Base-by-base conservation (phyloP, 1,139 yeast genomes). In the Nakaseomyces uthaithaninus region DNA sequence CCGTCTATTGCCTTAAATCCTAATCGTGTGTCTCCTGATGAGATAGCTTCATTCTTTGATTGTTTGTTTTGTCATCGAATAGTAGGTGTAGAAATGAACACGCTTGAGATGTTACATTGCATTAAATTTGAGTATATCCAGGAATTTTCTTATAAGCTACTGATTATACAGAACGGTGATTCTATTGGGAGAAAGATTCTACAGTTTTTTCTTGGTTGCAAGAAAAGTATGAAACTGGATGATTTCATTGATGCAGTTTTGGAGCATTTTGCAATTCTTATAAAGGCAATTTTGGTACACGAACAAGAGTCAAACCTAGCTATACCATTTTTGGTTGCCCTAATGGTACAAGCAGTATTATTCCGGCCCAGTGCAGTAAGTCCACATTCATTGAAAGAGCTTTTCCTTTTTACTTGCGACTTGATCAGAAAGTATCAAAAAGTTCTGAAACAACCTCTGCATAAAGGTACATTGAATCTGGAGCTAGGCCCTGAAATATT, bases 331-430 rank as follows among this genome's bases (percentile, higher is more conserved):
- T 47, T 80, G 14, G 53, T 78, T 2, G 64, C 78, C 1, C 52
- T 79, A 27, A 61, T 79, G 36, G 72, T 74, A 46, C 74, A 75
- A 41, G 54, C 77, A 1, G 58, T 78, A 10, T 66, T 62, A 33
- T 80, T 75, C 54, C 66, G 80, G 46, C 77, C 81, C 0, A 69
- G 72, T 38, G 85, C 85, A 0, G 65, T 77, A 5, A 62, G 62
- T 27, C 53, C 58, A 22, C 43, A 55, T 3, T 60, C 74, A 2
- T 42, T 60, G 36, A 55, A 48, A 33, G 59, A 58, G 38, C 22
- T 51, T 3, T 47, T 57, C 33, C 41, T 47, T 12, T 54, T 46
- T 37, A 45, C 38, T 14, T 49, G 56, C 33, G 62, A 57, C 41
- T 40, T 59, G 24, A 47, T 56, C 2, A 54, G 47, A 33, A 47